Conservation (phyloP, 2,329 filamentous ascomycete genomes). For the Macroventuria anomochaeta region DNA sequence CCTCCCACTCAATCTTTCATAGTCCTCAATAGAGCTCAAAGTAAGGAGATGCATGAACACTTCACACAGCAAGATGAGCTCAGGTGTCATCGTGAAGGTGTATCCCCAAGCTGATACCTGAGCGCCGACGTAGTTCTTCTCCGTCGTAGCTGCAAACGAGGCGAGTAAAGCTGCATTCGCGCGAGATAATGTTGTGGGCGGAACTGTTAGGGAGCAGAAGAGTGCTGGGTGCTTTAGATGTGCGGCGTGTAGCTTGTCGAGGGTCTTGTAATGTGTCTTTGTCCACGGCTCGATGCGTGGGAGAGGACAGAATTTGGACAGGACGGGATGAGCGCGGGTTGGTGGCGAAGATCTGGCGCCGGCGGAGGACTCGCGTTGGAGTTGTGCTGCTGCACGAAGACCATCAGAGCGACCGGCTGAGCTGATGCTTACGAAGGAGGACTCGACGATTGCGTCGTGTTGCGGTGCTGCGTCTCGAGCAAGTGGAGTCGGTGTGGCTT, state of each 20-base stretch:
- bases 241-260: constrained; percentile 45
- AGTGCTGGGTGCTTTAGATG: constrained; percentile 41
- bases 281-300: constrained; percentile 50
- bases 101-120: constrained; percentile 46
- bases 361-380: constrained; percentile 14
- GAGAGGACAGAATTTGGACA: constrained; percentile 33
- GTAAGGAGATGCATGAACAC: constrained; percentile 44
- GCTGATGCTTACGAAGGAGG: constrained; percentile 13
- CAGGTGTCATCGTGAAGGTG: constrained; percentile 38
- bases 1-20: constrained; percentile 32
- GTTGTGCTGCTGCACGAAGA: constrained; percentile 8
- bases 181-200: constrained; percentile 22
- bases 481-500: constrained; percentile 20
- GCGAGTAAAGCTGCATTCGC: constrained; percentile 41
- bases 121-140: constrained; percentile 38
- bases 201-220: constrained; percentile 35
- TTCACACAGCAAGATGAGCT: constrained; percentile 42
- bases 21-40: constrained; percentile 34
- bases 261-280: constrained; percentile 49
- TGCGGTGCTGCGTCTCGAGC: constrained; percentile 10
- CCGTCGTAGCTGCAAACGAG: constrained; percentile 29
- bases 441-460: neutral
- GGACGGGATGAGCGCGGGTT: constrained; percentile 35
- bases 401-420: constrained; percentile 16
- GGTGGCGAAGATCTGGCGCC: constrained; percentile 12